A percentile compares a stretch with the other conserved stretches of the same genome.
These are phyloP conservation scores for Cornus florida DNA, from an alignment of 148 eudicot genomes.

Conservation along the genomic window DNA sequence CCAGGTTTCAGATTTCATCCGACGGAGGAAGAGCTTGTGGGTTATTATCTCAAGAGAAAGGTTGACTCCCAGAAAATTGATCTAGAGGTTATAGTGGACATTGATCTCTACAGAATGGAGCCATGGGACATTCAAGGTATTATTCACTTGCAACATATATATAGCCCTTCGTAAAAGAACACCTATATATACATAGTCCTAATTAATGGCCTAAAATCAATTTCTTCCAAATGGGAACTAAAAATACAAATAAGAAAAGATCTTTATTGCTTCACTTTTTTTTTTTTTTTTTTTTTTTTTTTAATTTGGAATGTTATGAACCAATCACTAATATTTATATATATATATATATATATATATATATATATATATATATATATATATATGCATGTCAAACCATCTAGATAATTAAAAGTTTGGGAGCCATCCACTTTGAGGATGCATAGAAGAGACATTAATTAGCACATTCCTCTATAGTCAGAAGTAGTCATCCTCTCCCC, in stretches of 20 bases:
- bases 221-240: not conserved
- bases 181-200: not conserved
- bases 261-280: not conserved
- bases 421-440: too few species aligned
- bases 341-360: too few species aligned
- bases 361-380: too few species aligned
- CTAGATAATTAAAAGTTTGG: too few species aligned
- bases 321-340: too few species aligned
- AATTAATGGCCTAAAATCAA: not conserved
- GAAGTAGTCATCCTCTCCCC: too few species aligned
- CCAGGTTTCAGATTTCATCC: slow-evolving; percentile 96
- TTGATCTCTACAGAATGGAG: slow-evolving; percentile 88
- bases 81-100: slow-evolving; percentile 65
- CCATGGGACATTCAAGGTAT: slow-evolving; percentile 95
- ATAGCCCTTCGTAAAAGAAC: not conserved
- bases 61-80: slow-evolving; percentile 70
- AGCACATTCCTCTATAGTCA: too few species aligned
- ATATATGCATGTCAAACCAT: too few species aligned
- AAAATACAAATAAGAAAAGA: not conserved
- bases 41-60: slow-evolving; percentile 70
- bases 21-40: slow-evolving; percentile 91
- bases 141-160: slow-evolving; percentile 10
- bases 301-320: not conserved
- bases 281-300: too few species aligned
- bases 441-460: too few species aligned